Evolutionary conservation across 106 monocot genomes (phyloP).

Genomic region (Allium fistulosum): DNA sequence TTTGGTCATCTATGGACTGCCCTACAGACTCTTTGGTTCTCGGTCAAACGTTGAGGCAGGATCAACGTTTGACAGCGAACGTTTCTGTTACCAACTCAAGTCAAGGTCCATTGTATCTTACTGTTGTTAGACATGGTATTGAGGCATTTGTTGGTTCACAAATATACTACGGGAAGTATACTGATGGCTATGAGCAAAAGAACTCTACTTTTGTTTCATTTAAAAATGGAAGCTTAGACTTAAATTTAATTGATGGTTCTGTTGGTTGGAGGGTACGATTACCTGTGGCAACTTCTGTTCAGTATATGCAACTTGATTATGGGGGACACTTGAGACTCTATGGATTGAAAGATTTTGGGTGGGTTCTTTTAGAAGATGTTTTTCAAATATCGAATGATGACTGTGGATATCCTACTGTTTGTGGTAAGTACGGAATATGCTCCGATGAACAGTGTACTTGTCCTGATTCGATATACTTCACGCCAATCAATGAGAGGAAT

Average conservation of each 20-base stretch:
- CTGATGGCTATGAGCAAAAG: not conserved
- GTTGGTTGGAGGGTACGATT: not conserved
- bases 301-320: conserved; percentile 8
- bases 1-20: conserved; percentile 51
- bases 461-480: conserved; percentile 19
- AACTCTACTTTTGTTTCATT: conserved; percentile 6
- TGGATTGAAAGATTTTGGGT: not conserved
- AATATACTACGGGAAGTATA: not conserved
- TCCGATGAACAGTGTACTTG: conserved; percentile 37
- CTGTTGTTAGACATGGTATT: not conserved
- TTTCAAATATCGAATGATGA: not conserved
- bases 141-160: conserved; percentile 20
- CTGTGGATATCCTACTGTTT: conserved; percentile 16
- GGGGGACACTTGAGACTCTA: conserved; percentile 10
- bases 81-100: conserved; percentile 3
- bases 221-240: conserved; percentile 11
- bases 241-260: not conserved
- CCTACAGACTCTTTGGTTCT: conserved; percentile 44
- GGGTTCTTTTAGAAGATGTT: not conserved
- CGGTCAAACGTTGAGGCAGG: conserved; percentile 27
- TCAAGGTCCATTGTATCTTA: conserved; percentile 14
- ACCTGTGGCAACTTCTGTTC: not conserved
- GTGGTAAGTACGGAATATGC: conserved; percentile 48
- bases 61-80: conserved; percentile 23
- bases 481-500: conserved; percentile 12